Conservation (phyloP, 164 flowering plant species). For the Aristolochia contorta region DNA sequence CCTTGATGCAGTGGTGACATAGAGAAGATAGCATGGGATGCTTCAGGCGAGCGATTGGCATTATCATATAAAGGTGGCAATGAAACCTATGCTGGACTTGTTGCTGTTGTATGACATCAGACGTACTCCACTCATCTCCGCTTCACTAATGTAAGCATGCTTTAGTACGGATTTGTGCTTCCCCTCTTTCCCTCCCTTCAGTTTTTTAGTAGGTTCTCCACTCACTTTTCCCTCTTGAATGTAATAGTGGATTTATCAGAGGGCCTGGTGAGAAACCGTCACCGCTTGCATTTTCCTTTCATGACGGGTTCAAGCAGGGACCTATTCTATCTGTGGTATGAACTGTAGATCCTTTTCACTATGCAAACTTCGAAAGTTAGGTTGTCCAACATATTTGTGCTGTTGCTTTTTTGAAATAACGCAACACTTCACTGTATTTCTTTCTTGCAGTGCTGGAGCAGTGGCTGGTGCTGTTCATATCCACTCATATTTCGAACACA, state of each 20-base stretch:
- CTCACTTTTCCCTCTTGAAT: neutral
- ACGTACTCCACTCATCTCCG: slow-evolving; percentile 66
- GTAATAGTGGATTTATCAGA: slow-evolving; percentile 77
- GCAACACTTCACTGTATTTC: neutral
- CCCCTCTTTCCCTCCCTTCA: no score
- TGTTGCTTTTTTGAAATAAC: neutral
- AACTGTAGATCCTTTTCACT: neutral
- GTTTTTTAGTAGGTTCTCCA: no score
- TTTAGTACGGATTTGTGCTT: neutral
- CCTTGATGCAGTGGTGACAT: slow-evolving; percentile 45
- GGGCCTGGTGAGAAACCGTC: slow-evolving; percentile 88
- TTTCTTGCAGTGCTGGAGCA: slow-evolving; percentile 83
- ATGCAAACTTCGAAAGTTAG: neutral
- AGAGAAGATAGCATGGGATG: slow-evolving; percentile 97
- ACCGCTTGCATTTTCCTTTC: slow-evolving; percentile 78
- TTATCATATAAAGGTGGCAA: slow-evolving; percentile 72
- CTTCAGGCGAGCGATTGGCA: slow-evolving; percentile 90
- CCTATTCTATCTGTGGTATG: slow-evolving; percentile 88
- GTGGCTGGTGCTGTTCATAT: slow-evolving; percentile 92
- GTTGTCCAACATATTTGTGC: neutral
- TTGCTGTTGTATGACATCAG: slow-evolving; percentile 77
- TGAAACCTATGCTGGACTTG: slow-evolving; percentile 65
- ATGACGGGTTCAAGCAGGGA: slow-evolving; percentile 83
- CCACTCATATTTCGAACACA: slow-evolving; percentile 78
- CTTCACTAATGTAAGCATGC: slow-evolving; percentile 65